Evolutionary conservation across 163 green algal genomes (phyloP), one percentile per base, ranked within the genome.

Genomic region (Volvox carteri): DNA sequence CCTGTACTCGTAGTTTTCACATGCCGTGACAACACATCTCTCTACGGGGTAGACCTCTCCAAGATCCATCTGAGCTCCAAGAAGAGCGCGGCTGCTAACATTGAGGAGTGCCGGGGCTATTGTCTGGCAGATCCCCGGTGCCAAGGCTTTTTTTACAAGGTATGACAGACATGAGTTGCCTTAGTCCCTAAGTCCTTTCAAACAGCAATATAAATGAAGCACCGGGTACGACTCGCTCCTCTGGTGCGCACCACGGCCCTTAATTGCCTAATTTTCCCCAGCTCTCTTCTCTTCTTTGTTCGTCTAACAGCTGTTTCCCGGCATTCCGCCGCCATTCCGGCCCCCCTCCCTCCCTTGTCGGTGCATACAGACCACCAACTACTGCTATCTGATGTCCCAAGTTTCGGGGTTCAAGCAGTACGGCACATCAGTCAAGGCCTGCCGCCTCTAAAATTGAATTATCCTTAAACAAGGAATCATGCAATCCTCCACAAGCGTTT

Each of bases 111-210:
- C 50, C 12, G 78, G 67, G 28, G 2, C 4, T 18, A 35, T 12
- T 88, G 83, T 54, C 0, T 28, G 4, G 0, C 21, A 1, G 16
- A 56, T 9, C 23, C 25, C 48, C 48, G 8, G 0, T 88, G 83
- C 68, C 19, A 28, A 25, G 83, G 83, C 48, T 88, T 80, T 50
- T 88, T 73, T 50, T 88, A 88, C 83, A 88, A 88, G 83, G 83
- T 88, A 33, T 3, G 54, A 30, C 4, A 16, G 50, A 60, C 16
- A 16, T 25, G 50, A 16, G 50, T 16, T 16, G 50, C 16, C 16
- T 12, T 16, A 25, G 16, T 60, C 16, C 14, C 50, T 60, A 60
- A 60, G 16, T 16, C 14, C 16, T 60, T 12, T 25, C 16, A 16
- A 16, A 60, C 14, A 60, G 14, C 14, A 60, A 12, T 16, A 60